phyloP scores from a whole-genome alignment of 345 rosid genomes.

The Salix arbutifolia region DNA sequence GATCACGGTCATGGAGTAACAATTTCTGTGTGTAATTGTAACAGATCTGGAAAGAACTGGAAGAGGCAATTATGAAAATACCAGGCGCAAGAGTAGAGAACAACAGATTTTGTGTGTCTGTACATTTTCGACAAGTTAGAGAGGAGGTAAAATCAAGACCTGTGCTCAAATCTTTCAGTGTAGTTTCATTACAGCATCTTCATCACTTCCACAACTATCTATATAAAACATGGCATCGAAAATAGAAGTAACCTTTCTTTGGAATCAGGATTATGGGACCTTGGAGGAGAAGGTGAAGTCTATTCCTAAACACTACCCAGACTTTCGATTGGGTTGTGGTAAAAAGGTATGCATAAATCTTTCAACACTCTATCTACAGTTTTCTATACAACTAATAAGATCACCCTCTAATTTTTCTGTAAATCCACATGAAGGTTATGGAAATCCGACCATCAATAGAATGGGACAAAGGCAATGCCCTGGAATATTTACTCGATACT shows the following conservation, averaged over 20 bases:
- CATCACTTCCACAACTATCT: neutral
- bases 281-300: constrained; percentile 41
- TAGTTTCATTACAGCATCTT: neutral
- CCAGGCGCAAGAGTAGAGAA: constrained; percentile 49
- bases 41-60: constrained; percentile 32
- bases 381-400: neutral
- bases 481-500: constrained; percentile 48
- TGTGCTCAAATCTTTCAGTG: neutral
- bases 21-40: neutral
- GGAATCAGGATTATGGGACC: constrained; percentile 28
- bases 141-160: constrained; percentile 31
- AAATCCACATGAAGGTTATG: constrained; percentile 30
- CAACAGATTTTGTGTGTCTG: constrained; percentile 48
- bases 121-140: constrained; percentile 43
- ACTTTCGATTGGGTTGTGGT: constrained; percentile 35
- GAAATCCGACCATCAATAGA: constrained; percentile 50
- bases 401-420: neutral
- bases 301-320: constrained; percentile 26
- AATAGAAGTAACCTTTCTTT: neutral
- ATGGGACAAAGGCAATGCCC: constrained; percentile 58
- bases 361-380: neutral
- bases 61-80: constrained; percentile 21
- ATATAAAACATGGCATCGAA: neutral
- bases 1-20: neutral
- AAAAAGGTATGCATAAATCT: constrained; percentile 33